Conservation (phyloP, 2,329 filamentous ascomycete genomes). For the Alternaria postmessia region DNA sequence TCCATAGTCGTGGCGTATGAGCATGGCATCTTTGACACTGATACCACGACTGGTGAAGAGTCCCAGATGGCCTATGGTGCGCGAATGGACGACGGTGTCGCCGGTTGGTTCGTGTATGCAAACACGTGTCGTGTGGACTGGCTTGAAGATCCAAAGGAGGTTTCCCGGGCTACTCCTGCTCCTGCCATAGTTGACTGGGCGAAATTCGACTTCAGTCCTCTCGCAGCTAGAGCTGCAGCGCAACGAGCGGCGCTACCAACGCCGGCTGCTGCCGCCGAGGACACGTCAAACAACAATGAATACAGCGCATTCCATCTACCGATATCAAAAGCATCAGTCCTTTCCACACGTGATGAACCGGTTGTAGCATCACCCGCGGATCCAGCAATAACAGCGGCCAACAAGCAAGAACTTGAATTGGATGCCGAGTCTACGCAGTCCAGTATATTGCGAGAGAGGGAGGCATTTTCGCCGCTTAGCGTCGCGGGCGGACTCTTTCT, state of each 20-base stretch:
- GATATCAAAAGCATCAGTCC: neutral
- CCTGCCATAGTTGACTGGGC: constrained; percentile 6
- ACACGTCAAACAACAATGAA: neutral
- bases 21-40: constrained; percentile 1
- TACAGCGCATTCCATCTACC: neutral
- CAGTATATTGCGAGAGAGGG: neutral
- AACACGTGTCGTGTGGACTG: constrained; percentile 12
- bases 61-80: constrained; percentile 7
- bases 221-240: neutral
- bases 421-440: neutral
- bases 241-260: neutral
- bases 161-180: neutral
- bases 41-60: neutral
- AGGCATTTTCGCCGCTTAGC: neutral
- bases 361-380: neutral
- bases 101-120: constrained; percentile 14
- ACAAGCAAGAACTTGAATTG: neutral
- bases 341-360: neutral
- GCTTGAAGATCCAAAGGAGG: constrained; percentile 1
- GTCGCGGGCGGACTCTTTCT: neutral
- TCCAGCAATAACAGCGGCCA: neutral
- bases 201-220: constrained; percentile 11
- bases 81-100: constrained; percentile 1
- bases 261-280: neutral
- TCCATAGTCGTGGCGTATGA: neutral